Percentiles rank a stretch among this genome's conserved stretches.
Conservation (phyloP, 2,329 filamentous ascomycete species). For the Arthrobotrys entomopaga region DNA sequence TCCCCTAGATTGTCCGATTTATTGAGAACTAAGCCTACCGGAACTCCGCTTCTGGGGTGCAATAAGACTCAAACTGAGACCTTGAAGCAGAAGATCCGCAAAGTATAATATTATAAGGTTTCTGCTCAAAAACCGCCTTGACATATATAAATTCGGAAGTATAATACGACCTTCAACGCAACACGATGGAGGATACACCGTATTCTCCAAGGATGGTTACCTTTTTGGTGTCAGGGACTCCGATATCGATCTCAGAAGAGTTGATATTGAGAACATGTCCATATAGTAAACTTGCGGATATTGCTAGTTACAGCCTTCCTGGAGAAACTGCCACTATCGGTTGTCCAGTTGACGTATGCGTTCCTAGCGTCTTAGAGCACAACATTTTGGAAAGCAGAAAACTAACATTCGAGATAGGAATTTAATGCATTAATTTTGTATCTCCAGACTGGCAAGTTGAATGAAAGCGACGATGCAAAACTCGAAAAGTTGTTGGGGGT, state of each 20-base stretch:
- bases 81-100: too few species aligned
- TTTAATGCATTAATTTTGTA: slow-evolving; percentile 37
- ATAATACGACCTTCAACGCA: slow-evolving; percentile 38
- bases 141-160: background rate
- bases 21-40: background rate
- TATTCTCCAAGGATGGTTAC: slow-evolving; percentile 49
- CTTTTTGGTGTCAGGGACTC: slow-evolving; percentile 50
- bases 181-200: slow-evolving; percentile 49
- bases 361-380: background rate
- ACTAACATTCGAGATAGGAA: slow-evolving; percentile 19
- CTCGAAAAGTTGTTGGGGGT: slow-evolving; percentile 13
- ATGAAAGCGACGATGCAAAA: slow-evolving; percentile 35
- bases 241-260: slow-evolving; percentile 54
- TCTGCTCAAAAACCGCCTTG: slow-evolving; percentile 15
- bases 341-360: slow-evolving; percentile 53
- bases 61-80: too few species aligned
- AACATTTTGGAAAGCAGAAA: background rate
- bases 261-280: slow-evolving; percentile 54
- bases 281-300: slow-evolving; percentile 57
- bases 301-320: slow-evolving; percentile 55
- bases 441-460: slow-evolving; percentile 29
- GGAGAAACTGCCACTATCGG: slow-evolving; percentile 56
- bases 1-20: slow-evolving; percentile 2
- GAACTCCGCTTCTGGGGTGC: too few species aligned
- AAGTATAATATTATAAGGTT: background rate